These are phyloP conservation scores for Cordyceps tenuipes DNA, from an alignment of 2,329 filamentous ascomycete species.

Conservation along the genomic window DNA sequence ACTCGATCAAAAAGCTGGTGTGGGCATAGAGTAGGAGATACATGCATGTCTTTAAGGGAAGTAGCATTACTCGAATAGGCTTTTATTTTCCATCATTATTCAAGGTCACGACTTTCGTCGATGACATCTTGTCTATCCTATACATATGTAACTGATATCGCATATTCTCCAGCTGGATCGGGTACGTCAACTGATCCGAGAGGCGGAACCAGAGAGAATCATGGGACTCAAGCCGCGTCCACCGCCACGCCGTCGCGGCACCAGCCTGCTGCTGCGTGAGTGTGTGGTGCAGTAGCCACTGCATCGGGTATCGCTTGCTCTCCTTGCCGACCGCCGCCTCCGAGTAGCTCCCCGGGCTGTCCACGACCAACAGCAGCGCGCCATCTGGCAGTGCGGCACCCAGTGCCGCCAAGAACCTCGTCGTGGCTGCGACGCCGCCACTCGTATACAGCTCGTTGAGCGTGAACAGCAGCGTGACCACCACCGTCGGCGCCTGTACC, in stretches of 20 bases:
- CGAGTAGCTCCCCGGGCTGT: conserved; percentile 90
- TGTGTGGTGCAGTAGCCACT: conserved; percentile 81
- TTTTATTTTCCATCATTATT: conserved; percentile 2
- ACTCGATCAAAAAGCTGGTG: conserved; percentile 88
- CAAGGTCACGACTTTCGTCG: neutral
- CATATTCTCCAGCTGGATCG: conserved; percentile 88
- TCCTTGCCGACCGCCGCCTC: conserved; percentile 62
- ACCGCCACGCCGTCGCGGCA: conserved; percentile 34
- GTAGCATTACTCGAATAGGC: neutral
- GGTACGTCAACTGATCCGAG: conserved; percentile 59
- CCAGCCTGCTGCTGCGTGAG: conserved; percentile 41
- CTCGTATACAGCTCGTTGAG: conserved; percentile 88
- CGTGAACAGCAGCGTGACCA: conserved; percentile 86
- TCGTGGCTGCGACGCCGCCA: conserved; percentile 64
- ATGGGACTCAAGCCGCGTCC: conserved; percentile 67
- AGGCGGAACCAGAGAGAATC: conserved; percentile 84
- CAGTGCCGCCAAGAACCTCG: conserved; percentile 63
- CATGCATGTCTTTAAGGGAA: conserved; percentile 8
- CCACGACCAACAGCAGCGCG: conserved; percentile 72
- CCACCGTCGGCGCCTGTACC: conserved; percentile 26
- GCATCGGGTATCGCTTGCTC: conserved; percentile 75
- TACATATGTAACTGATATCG: conserved; percentile 89
- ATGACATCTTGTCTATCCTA: conserved; percentile 20
- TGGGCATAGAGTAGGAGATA: conserved; percentile 49
- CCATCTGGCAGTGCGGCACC: conserved; percentile 49